These are phyloP conservation scores for Aspergillus udagawae DNA, from an alignment of 2,329 filamentous ascomycete species.

Conservation along the genomic window DNA sequence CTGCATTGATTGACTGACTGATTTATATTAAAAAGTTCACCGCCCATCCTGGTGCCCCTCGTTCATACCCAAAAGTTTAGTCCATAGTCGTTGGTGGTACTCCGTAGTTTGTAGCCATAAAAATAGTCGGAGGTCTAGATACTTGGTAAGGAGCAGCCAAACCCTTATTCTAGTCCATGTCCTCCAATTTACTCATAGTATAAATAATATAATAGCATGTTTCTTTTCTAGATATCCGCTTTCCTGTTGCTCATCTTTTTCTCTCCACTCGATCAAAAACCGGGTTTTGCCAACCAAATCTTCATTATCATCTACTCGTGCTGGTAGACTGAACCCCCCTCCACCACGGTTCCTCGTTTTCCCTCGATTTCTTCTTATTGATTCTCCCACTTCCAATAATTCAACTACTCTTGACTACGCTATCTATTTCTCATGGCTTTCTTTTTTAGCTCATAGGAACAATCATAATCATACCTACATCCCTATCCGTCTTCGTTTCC, in stretches of 20 bases:
- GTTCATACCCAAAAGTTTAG: neutral
- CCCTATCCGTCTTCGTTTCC: neutral
- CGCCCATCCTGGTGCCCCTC: neutral
- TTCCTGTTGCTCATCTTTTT: neutral
- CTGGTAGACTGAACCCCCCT: too few species aligned
- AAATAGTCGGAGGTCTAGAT: too few species aligned
- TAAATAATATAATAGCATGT: neutral
- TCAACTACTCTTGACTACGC: too few species aligned
- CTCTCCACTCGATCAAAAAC: neutral
- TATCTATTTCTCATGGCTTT: neutral
- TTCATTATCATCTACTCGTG: too few species aligned
- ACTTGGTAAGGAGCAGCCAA: too few species aligned
- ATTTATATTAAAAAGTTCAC: neutral
- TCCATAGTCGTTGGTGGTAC: too few species aligned
- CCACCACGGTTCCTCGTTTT: too few species aligned
- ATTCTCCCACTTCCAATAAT: too few species aligned
- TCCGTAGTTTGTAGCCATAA: too few species aligned
- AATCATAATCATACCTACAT: neutral
- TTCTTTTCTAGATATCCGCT: too few species aligned
- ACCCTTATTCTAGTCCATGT: too few species aligned
- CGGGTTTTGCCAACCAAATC: neutral
- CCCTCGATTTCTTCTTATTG: too few species aligned
- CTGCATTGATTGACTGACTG: neutral
- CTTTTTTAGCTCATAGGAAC: neutral
- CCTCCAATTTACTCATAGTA: neutral